These are phyloP conservation scores for Candida rishiriensis DNA, from an alignment of 805 yeast species.

Conservation along the genomic window DNA sequence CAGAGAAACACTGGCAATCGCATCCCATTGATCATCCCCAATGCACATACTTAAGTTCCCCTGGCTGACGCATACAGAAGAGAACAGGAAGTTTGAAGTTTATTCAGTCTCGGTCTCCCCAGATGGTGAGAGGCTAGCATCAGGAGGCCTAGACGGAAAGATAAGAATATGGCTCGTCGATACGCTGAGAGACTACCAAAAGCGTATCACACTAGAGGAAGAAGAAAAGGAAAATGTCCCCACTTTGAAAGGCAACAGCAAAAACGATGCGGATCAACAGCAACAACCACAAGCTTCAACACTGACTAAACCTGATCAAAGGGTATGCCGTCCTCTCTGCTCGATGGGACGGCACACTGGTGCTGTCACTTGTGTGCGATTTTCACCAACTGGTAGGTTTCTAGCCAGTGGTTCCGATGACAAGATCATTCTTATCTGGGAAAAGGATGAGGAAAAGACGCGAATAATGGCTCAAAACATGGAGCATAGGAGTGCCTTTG, in stretches of 20 bases:
- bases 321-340: conserved; percentile 59
- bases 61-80: conserved; percentile 75
- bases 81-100: conserved; percentile 74
- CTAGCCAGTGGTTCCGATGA: conserved; percentile 96
- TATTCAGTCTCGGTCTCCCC: conserved; percentile 78
- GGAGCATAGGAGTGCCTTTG: conserved; percentile 20
- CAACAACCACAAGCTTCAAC: conserved; percentile 2
- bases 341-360: conserved; percentile 96
- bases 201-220: conserved; percentile 10
- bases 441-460: conserved; percentile 70
- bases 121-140: conserved; percentile 80
- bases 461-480: conserved; percentile 31
- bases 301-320: conserved; percentile 22
- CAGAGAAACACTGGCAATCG: too few relatives aligned
- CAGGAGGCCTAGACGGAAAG: conserved; percentile 93
- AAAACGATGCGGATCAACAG: conserved; percentile 10
- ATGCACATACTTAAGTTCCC: conserved; percentile 69
- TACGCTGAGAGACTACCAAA: conserved; percentile 43
- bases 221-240: conserved; percentile 18
- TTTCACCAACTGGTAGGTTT: conserved; percentile 88
- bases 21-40: too few relatives aligned
- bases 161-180: conserved; percentile 82
- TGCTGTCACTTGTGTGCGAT: conserved; percentile 89
- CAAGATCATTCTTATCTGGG: conserved; percentile 88
- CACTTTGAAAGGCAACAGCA: conserved; percentile 4